A percentile compares a stretch with the other conserved stretches of the same genome.
Conservation (phyloP, 345 rosid species). For the Kandelia obovata region DNA sequence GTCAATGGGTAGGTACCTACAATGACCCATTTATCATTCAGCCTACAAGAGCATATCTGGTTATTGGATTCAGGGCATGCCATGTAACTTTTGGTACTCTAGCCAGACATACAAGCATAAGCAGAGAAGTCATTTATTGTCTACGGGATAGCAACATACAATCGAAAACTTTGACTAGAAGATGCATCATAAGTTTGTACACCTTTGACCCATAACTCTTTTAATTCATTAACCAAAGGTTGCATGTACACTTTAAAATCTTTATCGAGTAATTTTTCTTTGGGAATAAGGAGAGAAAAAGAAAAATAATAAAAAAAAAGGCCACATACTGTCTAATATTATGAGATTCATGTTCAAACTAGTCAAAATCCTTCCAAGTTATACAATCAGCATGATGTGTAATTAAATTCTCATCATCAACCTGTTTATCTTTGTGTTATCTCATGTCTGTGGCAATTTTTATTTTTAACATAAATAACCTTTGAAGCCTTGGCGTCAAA, state of each 20-base stretch:
- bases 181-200: neutral
- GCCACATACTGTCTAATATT: conserved; percentile 13
- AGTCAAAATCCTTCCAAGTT: conserved; percentile 2
- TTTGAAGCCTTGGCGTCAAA: neutral
- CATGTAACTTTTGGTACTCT: neutral
- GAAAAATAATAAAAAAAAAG: neutral
- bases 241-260: too few species aligned
- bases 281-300: too few species aligned
- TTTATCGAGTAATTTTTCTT: too few species aligned
- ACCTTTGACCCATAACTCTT: too few species aligned
- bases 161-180: neutral
- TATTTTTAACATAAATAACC: neutral
- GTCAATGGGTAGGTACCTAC: too few species aligned
- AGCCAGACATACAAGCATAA: neutral
- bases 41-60: neutral
- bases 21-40: neutral
- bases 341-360: neutral
- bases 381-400: neutral
- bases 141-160: neutral
- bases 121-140: conserved; percentile 4
- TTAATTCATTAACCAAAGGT: too few species aligned
- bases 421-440: neutral
- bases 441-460: neutral
- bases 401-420: neutral
- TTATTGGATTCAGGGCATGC: neutral